These are phyloP conservation scores for Glaciozyma antarctica DNA, from an alignment of 768 basidiomycete genomes.

Conservation along the genomic window DNA sequence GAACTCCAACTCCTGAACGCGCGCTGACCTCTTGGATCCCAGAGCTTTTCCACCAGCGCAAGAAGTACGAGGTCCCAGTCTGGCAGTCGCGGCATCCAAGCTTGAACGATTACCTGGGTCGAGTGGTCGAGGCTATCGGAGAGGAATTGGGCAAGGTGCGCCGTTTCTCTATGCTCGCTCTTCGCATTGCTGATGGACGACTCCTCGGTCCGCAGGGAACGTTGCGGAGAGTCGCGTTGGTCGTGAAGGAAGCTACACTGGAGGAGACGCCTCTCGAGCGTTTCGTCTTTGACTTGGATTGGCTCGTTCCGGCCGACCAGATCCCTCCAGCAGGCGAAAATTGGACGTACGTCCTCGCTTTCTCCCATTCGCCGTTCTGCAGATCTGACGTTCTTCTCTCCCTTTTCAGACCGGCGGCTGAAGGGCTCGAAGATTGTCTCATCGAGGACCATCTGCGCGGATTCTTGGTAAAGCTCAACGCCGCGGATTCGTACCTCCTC, in stretches of 20 bases:
- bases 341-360: conserved; percentile 1
- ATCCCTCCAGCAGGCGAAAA: conserved; percentile 41
- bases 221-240: conserved; percentile 67
- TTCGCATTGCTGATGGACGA: neutral
- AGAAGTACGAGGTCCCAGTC: conserved; percentile 82
- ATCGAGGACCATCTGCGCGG: conserved; percentile 71
- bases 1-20: neutral
- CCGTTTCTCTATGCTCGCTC: conserved; percentile 1
- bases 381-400: too few relatives aligned
- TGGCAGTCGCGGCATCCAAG: conserved; percentile 86
- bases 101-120: conserved; percentile 80
- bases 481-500: conserved; percentile 64
- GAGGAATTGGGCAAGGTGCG: conserved; percentile 62
- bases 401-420: neutral
- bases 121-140: conserved; percentile 67
- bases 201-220: conserved; percentile 51
- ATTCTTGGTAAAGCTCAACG: conserved; percentile 67
- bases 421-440: conserved; percentile 54
- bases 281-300: conserved; percentile 77
- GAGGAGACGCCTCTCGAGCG: conserved; percentile 75
- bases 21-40: neutral
- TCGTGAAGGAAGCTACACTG: conserved; percentile 59
- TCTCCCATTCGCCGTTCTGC: too few relatives aligned
- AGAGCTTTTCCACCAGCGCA: conserved; percentile 73
- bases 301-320: conserved; percentile 42